Percentiles rank a stretch among this genome's conserved stretches.
phyloP scores from a whole-genome alignment of 495 filamentous ascomycete genomes.

The Xylaria nigripes region DNA sequence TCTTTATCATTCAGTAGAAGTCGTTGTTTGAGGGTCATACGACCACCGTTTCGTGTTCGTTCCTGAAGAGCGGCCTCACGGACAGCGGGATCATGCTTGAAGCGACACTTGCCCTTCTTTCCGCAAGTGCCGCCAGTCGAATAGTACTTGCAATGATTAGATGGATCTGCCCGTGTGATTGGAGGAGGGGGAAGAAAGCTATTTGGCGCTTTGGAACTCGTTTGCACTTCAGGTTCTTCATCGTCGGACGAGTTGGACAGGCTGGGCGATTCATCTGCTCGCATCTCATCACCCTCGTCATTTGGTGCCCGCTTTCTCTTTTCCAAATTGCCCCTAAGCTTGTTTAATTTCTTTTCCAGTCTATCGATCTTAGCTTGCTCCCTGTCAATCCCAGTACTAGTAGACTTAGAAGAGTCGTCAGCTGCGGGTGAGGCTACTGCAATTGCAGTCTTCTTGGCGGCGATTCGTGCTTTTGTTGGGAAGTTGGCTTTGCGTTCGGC shows the following conservation, averaged over 20 bases:
- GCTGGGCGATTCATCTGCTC: slow-evolving; percentile 29
- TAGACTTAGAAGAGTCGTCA: slow-evolving; percentile 19
- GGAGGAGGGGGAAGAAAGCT: slow-evolving; percentile 32
- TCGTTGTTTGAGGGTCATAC: slow-evolving; percentile 48
- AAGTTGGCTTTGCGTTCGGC: slow-evolving; percentile 69
- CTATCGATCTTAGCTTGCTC: slow-evolving; percentile 41
- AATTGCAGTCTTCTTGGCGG: slow-evolving; percentile 37
- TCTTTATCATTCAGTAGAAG: slow-evolving; percentile 49
- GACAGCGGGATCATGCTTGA: slow-evolving; percentile 48
- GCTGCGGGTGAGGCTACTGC: slow-evolving; percentile 13
- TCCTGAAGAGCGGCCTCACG: slow-evolving; percentile 46
- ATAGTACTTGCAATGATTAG: slow-evolving; percentile 53
- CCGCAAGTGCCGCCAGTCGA: slow-evolving; percentile 52
- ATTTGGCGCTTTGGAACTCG: slow-evolving; percentile 21
- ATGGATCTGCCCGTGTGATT: slow-evolving; percentile 41
- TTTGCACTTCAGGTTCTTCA: slow-evolving; percentile 42
- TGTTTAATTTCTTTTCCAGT: slow-evolving; percentile 42
- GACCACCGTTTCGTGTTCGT: slow-evolving; percentile 45
- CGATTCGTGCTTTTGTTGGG: slow-evolving; percentile 61
- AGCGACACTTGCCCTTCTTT: slow-evolving; percentile 58
- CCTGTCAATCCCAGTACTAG: slow-evolving; percentile 27
- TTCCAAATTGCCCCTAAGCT: slow-evolving; percentile 43
- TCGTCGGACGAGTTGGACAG: slow-evolving; percentile 35
- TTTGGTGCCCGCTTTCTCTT: slow-evolving; percentile 50
- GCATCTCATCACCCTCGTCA: slow-evolving; percentile 50